Evolutionary conservation across 441 rosid genomes (phyloP).

Genomic region (Pelargonium australe): DNA sequence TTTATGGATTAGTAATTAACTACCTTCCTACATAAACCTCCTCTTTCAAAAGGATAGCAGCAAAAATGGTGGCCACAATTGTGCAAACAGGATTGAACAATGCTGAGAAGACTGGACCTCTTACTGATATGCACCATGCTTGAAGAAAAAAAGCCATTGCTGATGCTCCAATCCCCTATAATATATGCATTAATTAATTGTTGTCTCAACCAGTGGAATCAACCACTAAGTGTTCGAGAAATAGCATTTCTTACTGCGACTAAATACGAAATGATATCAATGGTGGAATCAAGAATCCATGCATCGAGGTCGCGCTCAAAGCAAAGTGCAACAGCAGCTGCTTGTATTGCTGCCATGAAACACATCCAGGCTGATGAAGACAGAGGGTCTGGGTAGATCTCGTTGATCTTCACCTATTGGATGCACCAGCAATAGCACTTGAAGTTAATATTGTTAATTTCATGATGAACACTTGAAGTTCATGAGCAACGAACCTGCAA

Average conservation of each 20-base stretch:
- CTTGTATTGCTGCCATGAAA: conserved; percentile 47
- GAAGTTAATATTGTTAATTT: conserved; percentile 17
- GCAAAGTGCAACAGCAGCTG: conserved; percentile 35
- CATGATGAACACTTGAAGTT: too few species aligned
- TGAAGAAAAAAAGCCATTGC: conserved; percentile 48
- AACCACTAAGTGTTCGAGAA: too few species aligned
- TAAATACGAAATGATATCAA: conserved; percentile 33
- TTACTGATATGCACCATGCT: conserved; percentile 52
- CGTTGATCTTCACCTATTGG: conserved; percentile 42
- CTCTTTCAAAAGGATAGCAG: conserved; percentile 46
- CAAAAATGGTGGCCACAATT: conserved; percentile 47
- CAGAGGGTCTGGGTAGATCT: conserved; percentile 45
- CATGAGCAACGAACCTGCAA: background rate
- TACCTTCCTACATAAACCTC: conserved; percentile 51
- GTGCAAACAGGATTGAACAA: conserved; percentile 56
- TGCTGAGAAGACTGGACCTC: conserved; percentile 61
- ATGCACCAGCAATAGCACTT: background rate
- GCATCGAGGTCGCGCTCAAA: conserved; percentile 31
- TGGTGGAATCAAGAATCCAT: conserved; percentile 41
- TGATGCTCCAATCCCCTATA: conserved; percentile 48
- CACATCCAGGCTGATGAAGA: conserved; percentile 53
- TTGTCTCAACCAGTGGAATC: too few species aligned
- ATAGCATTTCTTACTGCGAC: conserved; percentile 31
- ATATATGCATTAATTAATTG: too few species aligned
- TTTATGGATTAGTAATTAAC: background rate